Evolutionary conservation across 768 basidiomycete species (phyloP), one percentile per base, ranked within the genome.

Genomic region (Candolleomyces eurysporus): DNA sequence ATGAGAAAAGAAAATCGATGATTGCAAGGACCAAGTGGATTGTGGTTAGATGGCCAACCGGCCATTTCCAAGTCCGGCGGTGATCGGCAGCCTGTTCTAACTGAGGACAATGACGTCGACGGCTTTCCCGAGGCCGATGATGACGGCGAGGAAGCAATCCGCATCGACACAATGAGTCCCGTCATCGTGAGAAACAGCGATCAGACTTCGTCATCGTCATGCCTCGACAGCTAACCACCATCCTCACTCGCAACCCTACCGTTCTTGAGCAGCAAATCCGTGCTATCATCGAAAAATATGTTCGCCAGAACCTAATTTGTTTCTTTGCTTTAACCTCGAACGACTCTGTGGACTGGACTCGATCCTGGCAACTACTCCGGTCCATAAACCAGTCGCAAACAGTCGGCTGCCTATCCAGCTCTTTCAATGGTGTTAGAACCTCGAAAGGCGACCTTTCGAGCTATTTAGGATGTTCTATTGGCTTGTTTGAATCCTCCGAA

Each of bases 361-460:
- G 67, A 3, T 72, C 80, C 14, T 79, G 80, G 42, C 67, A 74
- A 5, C 64, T 67, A 8, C 67, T 87, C 7, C 78, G 74, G 2
- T 69, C 72, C 4, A 75, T 82, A 16, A 64, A 69, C 62, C 59
- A 74, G 5, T 66, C 66, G 3, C 58, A 63, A 31, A 78, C 82
- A 22, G 69, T 89, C 17, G 90, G 90, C 3, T 91, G 90, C 66
- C 79, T 91, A 48, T 82, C 86, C 11, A 81, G 83, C 1, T 80
- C 83, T 1, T 64, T 83, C 14, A 74, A 76, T n/a, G 66, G 64
- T 40, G 32, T 70, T 50, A 19, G 60, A 54, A 66, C 21, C 45
- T 30, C 55, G 40, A 49, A 30, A 31, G 7, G 60, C 42, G 53
- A 49, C 61, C 45, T 48, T 21, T 49, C 59, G 8, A 61, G 58